These are phyloP conservation scores for Arabidopsis thaliana DNA, from an alignment of 345 rosid species.

Conservation along the genomic window TAIR10.1 NC_003076.8:1136501-1137000, in stretches of 20 bases:
- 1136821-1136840: constrained; percentile 82
- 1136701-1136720: constrained; percentile 4
- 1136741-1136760: neutral
- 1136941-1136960: constrained; percentile 59
- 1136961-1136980: constrained; percentile 88
- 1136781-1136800: constrained; percentile 92
- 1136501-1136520: neutral
- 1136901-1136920: neutral
- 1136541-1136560: constrained; percentile 65
- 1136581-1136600: constrained; percentile 87
- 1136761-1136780: constrained; percentile 57
- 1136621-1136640: constrained; percentile 85
- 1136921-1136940: constrained; percentile 19
- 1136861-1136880: constrained; percentile 82
- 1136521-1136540: constrained; percentile 21
- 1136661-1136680: constrained; percentile 76
- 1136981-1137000: constrained; percentile 68
- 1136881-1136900: neutral
- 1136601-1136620: constrained; percentile 81
- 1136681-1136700: constrained; percentile 48
- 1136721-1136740: neutral
- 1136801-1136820: constrained; percentile 86
- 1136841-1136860: constrained; percentile 82
- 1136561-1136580: constrained; percentile 91
- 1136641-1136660: constrained; percentile 98